phyloP scores from a whole-genome alignment of 768 basidiomycete genomes.

The Hericium rajendrae region DNA sequence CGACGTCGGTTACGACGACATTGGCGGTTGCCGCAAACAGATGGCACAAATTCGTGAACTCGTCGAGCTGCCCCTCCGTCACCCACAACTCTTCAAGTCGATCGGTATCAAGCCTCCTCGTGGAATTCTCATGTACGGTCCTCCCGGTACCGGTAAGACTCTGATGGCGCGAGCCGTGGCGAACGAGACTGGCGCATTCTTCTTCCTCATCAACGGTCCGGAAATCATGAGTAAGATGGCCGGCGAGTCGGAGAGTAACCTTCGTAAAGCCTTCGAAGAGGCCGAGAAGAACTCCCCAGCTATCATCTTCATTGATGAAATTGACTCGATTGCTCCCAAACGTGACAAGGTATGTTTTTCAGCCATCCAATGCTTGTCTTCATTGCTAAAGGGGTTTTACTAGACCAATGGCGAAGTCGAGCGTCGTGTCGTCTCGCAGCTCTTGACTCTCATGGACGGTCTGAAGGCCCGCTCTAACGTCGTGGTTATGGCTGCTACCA shows the following conservation, averaged over 20 bases:
- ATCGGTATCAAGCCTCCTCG: constrained; percentile 99
- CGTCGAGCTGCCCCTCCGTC: constrained; percentile 93
- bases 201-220: constrained; percentile 99
- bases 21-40: constrained; percentile 98
- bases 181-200: constrained; percentile 99
- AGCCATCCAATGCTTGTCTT: neutral
- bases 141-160: constrained; percentile 98
- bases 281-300: constrained; percentile 99
- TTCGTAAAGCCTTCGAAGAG: constrained; percentile 98
- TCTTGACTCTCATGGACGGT: constrained; percentile 98
- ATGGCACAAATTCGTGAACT: constrained; percentile 99
- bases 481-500: constrained; percentile 99
- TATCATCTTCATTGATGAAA: constrained; percentile 99
- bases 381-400: neutral
- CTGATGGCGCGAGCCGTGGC: constrained; percentile 99
- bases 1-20: constrained; percentile 98
- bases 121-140: constrained; percentile 97
- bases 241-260: constrained; percentile 94
- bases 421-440: constrained; percentile 96
- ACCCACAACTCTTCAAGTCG: constrained; percentile 98
- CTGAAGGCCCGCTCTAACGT: constrained; percentile 98
- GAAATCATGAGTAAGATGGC: constrained; percentile 99
- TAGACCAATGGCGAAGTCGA: constrained; percentile 99
- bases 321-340: constrained; percentile 98
- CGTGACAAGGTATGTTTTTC: constrained; percentile 78